A percentile compares a stretch with the other conserved stretches of the same genome.
Evolutionary conservation across 768 basidiomycete species (phyloP).

Genomic region (Hericium erinaceus): DNA sequence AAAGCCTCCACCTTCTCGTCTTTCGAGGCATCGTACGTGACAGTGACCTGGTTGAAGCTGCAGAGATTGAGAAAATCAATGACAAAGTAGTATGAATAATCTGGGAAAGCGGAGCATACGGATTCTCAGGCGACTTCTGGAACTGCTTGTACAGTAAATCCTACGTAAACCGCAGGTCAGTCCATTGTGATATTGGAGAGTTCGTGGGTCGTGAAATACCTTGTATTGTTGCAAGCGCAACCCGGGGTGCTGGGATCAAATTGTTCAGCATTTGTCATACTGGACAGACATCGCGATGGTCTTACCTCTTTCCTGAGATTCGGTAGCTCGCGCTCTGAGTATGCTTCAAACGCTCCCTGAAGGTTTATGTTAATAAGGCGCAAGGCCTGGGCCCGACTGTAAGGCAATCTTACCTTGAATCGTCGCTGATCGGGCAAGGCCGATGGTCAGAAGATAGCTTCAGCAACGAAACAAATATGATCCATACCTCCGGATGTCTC

Average conservation of each 20-base stretch:
- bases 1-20: slow-evolving; percentile 77
- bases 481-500: slow-evolving; percentile 82
- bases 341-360: slow-evolving; percentile 84
- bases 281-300: background rate
- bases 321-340: slow-evolving; percentile 80
- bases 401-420: slow-evolving; percentile 54
- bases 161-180: slow-evolving; percentile 23
- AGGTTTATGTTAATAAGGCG: background rate
- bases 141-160: slow-evolving; percentile 89
- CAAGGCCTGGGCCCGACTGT: too few relatives aligned
- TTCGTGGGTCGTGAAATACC: slow-evolving; percentile 26
- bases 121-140: slow-evolving; percentile 94
- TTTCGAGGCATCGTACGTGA: slow-evolving; percentile 80
- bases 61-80: background rate
- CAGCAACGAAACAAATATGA: background rate
- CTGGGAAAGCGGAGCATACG: slow-evolving; percentile 43
- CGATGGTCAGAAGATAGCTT: background rate
- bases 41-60: slow-evolving; percentile 77
- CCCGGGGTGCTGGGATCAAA: slow-evolving; percentile 62
- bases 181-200: background rate
- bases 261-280: background rate
- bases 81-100: background rate
- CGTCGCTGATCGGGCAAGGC: slow-evolving; percentile 48
- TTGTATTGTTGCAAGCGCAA: slow-evolving; percentile 87
- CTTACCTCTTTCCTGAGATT: slow-evolving; percentile 64